A percentile compares a stretch with the other conserved stretches of the same genome.
phyloP scores from a whole-genome alignment of 169 alveolate genomes.

The Plasmodium fragile region DNA sequence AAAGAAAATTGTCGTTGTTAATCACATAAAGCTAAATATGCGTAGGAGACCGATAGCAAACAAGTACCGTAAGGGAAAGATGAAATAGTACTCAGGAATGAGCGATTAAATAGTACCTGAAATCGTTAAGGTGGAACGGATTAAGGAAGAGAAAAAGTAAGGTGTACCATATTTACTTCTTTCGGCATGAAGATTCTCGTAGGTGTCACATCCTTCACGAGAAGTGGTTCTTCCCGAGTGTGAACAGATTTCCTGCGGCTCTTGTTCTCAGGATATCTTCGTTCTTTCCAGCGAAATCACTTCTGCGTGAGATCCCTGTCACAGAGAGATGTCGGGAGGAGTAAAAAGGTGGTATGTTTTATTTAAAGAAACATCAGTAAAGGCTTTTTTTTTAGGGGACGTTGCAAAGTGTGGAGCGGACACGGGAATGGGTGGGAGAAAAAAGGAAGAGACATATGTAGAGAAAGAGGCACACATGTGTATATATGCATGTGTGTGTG shows the following conservation, averaged over 20 bases:
- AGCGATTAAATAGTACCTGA: constrained; percentile 91
- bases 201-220: not conserved
- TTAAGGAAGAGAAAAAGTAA: constrained; percentile 80
- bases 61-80: constrained; percentile 96
- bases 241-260: not conserved
- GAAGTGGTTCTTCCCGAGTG: not conserved
- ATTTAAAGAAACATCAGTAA: constrained; percentile 12
- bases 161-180: constrained; percentile 34
- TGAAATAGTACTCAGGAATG: constrained; percentile 93
- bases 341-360: constrained; percentile 14
- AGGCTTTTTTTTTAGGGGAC: not conserved
- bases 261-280: not conserved
- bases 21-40: constrained; percentile 91
- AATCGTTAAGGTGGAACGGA: constrained; percentile 92
- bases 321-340: not conserved
- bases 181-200: not conserved
- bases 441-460: not conserved
- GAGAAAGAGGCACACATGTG: not conserved
- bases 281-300: not conserved
- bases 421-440: not conserved
- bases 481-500: no score
- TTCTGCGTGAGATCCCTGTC: not conserved
- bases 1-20: constrained; percentile 58
- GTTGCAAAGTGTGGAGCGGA: not conserved
- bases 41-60: constrained; percentile 94